Evolutionary conservation across 2,329 filamentous ascomycete species (phyloP), one percentile per base, ranked within the genome.

Genomic region (Colletotrichum tabaci): DNA sequence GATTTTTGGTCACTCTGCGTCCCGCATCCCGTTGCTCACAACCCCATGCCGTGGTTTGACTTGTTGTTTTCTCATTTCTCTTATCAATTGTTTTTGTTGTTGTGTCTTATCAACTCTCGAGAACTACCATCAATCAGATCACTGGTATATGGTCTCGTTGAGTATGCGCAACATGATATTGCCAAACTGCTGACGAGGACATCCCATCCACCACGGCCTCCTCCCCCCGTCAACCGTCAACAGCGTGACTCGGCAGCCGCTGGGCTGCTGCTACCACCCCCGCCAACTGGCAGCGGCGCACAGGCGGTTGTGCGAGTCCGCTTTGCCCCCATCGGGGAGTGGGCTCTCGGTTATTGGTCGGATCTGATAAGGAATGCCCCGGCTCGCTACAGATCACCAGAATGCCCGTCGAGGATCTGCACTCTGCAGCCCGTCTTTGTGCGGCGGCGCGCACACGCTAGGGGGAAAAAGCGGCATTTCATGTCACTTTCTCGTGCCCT

Each of bases 361-460:
- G 68, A 71, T 71, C 68, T 71, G 68, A 71, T 71, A 71, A 71
- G 68, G 52, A 68, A 68, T 50, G 44, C 52, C 30, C 52, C 47
- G 53, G 58, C 46, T 60, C 68, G 65, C 12, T 53, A 47, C 50
- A 46, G 64, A 68, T 71, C 65, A 68, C 58, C 58, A 71, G n/a
- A 40, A 38, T 60, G 42, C 57, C 57, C 46, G 30, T 21, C 50
- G 26, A 35, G 26, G 46, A 52, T 49, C 61, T 44, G 46, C 46
- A 61, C 13, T 40, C 30, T 40, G n/a, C 23, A 58, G 42, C 18
- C 64, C 57, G 44, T 44, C 44, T 61, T 38, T 50, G 26, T 23
- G 15, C 35, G 23, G 13, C 40, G 26, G 26, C 61, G 57, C 66
- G 67, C 57, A 61, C 67, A 55, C 42, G 16, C 61, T 56, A 40